Evolutionary conservation across 257 asterid species (phyloP).

Genomic region (Rehmannia glutinosa): DNA sequence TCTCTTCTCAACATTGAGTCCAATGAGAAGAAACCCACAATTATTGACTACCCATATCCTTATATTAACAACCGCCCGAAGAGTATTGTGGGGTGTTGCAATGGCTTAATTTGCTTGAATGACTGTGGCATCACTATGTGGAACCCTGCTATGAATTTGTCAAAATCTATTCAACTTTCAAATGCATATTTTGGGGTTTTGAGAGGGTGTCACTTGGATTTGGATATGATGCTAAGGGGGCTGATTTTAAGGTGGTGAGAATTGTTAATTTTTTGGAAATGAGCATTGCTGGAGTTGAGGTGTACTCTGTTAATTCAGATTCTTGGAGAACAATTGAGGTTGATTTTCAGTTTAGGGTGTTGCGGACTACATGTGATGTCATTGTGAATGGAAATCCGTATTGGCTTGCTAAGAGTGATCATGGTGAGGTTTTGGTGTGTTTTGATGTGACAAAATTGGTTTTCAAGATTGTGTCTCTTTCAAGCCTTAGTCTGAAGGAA

Average conservation of each 20-base stretch:
- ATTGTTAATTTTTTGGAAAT: not conserved
- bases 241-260: not conserved
- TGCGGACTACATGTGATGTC: not conserved
- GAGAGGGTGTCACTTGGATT: not conserved
- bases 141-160: not conserved
- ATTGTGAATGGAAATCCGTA: too few relatives aligned
- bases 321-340: not conserved
- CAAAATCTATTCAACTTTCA: too few relatives aligned
- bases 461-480: not conserved
- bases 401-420: not conserved
- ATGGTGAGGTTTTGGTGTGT: not conserved
- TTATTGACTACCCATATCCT: not conserved
- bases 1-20: not conserved
- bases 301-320: not conserved
- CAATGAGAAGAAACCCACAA: not conserved
- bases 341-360: not conserved
- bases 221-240: not conserved
- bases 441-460: not conserved
- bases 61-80: not conserved
- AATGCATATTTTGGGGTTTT: too few relatives aligned
- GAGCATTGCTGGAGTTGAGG: not conserved
- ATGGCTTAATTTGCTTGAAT: not conserved
- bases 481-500: not conserved
- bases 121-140: not conserved
- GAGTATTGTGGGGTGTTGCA: not conserved